Conservation (phyloP, 176 grass and related monocot genomes). For the Musa troglodytarum region DNA sequence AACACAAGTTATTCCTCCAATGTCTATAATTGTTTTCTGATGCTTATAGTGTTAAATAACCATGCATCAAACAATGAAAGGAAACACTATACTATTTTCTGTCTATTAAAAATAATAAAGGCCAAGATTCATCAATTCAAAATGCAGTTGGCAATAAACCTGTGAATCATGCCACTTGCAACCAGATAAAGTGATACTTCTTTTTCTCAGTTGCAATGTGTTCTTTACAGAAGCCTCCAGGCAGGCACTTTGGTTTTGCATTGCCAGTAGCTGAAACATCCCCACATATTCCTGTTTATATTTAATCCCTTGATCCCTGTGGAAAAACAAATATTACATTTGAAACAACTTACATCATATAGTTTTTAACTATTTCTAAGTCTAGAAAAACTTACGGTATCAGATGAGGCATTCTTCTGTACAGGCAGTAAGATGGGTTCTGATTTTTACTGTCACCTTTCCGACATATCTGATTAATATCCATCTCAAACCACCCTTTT, state of each 20-base stretch:
- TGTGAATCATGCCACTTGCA: slow-evolving; percentile 68
- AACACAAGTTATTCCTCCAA: not conserved
- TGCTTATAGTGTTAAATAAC: not conserved
- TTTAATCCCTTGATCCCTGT: slow-evolving; percentile 31
- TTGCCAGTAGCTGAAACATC: slow-evolving; percentile 44
- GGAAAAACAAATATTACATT: slow-evolving; percentile 18
- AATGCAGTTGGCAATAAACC: slow-evolving; percentile 28
- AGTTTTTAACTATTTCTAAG: slow-evolving; percentile 3
- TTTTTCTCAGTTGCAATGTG: slow-evolving; percentile 27
- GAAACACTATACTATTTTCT: not conserved
- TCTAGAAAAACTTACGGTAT: slow-evolving; percentile 33
- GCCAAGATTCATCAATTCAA: not conserved
- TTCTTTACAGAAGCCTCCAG: slow-evolving; percentile 54
- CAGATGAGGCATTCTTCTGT: slow-evolving; percentile 33
- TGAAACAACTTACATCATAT: slow-evolving; percentile 16
- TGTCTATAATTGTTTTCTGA: not conserved
- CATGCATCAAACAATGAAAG: not conserved
- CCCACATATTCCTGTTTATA: slow-evolving; percentile 24
- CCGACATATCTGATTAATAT: slow-evolving; percentile 54
- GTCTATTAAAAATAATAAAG: not conserved
- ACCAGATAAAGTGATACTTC: slow-evolving; percentile 33
- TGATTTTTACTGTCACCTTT: slow-evolving; percentile 22
- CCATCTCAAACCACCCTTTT: slow-evolving; percentile 57
- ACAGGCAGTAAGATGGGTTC: slow-evolving; percentile 46
- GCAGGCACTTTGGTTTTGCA: slow-evolving; percentile 29